Evolutionary conservation across 106 monocot species (phyloP).

Genomic region (Dioscorea alata): DNA sequence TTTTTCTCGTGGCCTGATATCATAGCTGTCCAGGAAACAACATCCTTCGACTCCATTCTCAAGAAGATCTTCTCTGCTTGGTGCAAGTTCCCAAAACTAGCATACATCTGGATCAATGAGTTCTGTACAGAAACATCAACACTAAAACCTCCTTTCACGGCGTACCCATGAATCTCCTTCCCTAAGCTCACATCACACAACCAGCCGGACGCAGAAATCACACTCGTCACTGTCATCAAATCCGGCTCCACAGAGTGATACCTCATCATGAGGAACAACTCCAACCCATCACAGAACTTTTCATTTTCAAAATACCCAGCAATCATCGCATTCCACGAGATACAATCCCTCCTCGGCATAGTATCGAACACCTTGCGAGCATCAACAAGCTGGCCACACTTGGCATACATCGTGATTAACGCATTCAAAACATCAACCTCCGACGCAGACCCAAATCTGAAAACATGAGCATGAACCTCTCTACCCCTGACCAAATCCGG

Average conservation of each 20-base stretch:
- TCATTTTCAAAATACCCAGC: constrained; percentile 73
- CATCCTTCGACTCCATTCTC: constrained; percentile 38
- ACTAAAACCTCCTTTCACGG: constrained; percentile 38
- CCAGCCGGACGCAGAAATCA: constrained; percentile 47
- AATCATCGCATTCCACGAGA: constrained; percentile 97
- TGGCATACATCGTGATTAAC: constrained; percentile 78
- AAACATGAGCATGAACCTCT: constrained; percentile 69
- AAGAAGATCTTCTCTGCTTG: constrained; percentile 64
- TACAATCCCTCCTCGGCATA: constrained; percentile 46
- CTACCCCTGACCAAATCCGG: constrained; percentile 40
- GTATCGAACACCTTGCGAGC: constrained; percentile 62
- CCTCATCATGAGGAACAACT: constrained; percentile 55
- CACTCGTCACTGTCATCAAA: constrained; percentile 77
- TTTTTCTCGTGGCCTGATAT: constrained; percentile 88
- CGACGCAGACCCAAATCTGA: constrained; percentile 48
- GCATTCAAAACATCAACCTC: constrained; percentile 76
- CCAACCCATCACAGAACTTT: constrained; percentile 35
- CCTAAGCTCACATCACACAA: constrained; percentile 28
- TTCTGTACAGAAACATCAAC: constrained; percentile 41
- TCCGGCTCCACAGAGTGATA: constrained; percentile 55
- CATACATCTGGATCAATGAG: constrained; percentile 84
- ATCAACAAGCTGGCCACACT: constrained; percentile 38
- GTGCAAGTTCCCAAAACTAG: constrained; percentile 20
- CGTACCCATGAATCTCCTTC: constrained; percentile 60
- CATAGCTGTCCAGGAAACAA: constrained; percentile 93